These are phyloP conservation scores for Solioccasus polychromus DNA, from an alignment of 768 basidiomycete genomes.

Conservation along the genomic window DNA sequence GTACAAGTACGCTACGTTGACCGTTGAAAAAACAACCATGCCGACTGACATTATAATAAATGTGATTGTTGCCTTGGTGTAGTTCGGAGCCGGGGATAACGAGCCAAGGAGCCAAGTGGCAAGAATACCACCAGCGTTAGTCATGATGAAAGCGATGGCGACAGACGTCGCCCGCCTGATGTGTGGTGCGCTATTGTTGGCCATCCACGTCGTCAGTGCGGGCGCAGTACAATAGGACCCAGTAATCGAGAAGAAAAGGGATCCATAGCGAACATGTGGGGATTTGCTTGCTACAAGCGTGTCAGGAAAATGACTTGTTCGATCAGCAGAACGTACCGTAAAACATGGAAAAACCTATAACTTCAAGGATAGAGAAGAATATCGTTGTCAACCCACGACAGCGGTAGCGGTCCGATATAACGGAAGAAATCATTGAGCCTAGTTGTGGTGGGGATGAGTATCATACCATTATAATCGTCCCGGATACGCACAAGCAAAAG, in stretches of 20 bases:
- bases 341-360: constrained; percentile 56
- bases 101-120: constrained; percentile 57
- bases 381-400: constrained; percentile 48
- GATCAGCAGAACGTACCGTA: constrained; percentile 36
- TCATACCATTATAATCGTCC: neutral
- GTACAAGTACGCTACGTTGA: constrained; percentile 42
- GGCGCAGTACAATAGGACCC: constrained; percentile 56
- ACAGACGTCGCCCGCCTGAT: constrained; percentile 55
- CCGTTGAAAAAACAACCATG: constrained; percentile 35
- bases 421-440: constrained; percentile 43
- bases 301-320: neutral
- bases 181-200: constrained; percentile 60
- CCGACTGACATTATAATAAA: constrained; percentile 36
- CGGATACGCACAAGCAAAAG: constrained; percentile 43
- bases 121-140: constrained; percentile 59
- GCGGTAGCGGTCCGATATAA: constrained; percentile 50
- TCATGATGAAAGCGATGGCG: constrained; percentile 55
- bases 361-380: constrained; percentile 40
- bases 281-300: constrained; percentile 27
- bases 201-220: constrained; percentile 53
- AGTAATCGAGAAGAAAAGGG: constrained; percentile 53
- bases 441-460: neutral
- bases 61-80: constrained; percentile 44
- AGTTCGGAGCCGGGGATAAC: constrained; percentile 48
- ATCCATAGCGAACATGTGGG: constrained; percentile 45